Conservation (phyloP, 495 filamentous ascomycete genomes). For the Talaromyces trachyspermus region DNA sequence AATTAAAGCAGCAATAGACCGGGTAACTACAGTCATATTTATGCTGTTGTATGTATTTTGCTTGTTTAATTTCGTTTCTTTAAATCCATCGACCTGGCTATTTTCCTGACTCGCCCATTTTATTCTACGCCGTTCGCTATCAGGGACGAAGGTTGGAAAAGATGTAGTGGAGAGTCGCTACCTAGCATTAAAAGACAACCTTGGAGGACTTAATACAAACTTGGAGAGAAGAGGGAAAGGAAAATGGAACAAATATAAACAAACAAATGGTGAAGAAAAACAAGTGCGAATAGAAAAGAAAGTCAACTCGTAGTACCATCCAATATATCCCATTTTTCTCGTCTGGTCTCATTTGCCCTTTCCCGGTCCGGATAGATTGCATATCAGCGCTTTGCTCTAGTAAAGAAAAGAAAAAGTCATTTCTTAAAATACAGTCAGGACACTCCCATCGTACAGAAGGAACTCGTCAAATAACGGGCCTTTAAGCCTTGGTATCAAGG, state of each 20-base stretch:
- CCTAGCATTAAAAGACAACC: neutral
- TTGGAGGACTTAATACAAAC: neutral
- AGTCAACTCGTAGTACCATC: too few relatives aligned
- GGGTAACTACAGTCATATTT: too few relatives aligned
- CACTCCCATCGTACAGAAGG: slow-evolving; percentile 2
- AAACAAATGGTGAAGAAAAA: neutral
- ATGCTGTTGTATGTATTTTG: too few relatives aligned
- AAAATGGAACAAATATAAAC: neutral
- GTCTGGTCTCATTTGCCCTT: neutral
- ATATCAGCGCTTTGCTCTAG: slow-evolving; percentile 2
- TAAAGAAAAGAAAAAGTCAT: neutral
- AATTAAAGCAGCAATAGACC: too few relatives aligned
- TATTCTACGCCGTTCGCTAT: too few relatives aligned
- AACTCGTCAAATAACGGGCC: neutral
- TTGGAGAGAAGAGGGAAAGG: neutral
- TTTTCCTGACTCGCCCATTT: too few relatives aligned
- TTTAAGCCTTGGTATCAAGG: slow-evolving; percentile 24
- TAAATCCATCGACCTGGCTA: too few relatives aligned
- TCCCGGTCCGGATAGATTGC: neutral
- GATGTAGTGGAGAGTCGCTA: neutral
- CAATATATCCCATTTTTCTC: neutral
- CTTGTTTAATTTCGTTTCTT: too few relatives aligned
- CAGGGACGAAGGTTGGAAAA: too few relatives aligned
- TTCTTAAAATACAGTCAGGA: slow-evolving; percentile 1
- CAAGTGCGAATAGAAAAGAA: neutral